Evolutionary conservation across 73 alveolate genomes (phyloP).

Genomic region (Paramecium biaurelia): DNA sequence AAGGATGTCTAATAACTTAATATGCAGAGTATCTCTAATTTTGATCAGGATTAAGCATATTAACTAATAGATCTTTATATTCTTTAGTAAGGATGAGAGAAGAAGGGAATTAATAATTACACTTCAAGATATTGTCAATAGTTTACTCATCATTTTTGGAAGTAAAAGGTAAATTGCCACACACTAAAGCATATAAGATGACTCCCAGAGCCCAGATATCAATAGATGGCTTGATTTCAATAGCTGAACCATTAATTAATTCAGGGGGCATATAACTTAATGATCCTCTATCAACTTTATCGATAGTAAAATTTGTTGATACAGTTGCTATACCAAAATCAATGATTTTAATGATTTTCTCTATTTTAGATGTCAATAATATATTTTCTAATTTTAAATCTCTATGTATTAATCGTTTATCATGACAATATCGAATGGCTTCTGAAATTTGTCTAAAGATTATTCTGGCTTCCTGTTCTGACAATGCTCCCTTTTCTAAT

Average conservation of each 20-base stretch:
- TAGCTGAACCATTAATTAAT: constrained; percentile 6
- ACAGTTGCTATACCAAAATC: constrained; percentile 91
- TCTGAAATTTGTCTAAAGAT: constrained; percentile 73
- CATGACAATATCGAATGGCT: constrained; percentile 81
- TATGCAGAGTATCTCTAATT: not conserved
- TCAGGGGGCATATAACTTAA: constrained; percentile 65
- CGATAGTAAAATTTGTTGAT: constrained; percentile 1
- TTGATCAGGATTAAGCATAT: constrained; percentile 35
- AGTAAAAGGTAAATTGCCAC: constrained; percentile 55
- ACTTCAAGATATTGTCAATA: constrained; percentile 31
- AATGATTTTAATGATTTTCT: constrained; percentile 83
- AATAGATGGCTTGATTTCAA: constrained; percentile 22
- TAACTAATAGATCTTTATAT: constrained; percentile 11
- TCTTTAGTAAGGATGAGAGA: not conserved
- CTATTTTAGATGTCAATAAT: constrained; percentile 78
- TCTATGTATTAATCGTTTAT: constrained; percentile 79
- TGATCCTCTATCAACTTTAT: constrained; percentile 57
- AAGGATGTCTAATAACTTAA: constrained; percentile 43
- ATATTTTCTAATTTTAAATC: constrained; percentile 86
- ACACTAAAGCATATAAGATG: constrained; percentile 37
- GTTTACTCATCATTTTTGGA: constrained; percentile 5
- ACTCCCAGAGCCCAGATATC: constrained; percentile 65
- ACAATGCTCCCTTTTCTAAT: constrained; percentile 72
- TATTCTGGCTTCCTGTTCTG: constrained; percentile 73
- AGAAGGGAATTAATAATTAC: constrained; percentile 36